Conservation (phyloP, 2,329 filamentous ascomycete genomes). For the Thelonectria olida region DNA sequence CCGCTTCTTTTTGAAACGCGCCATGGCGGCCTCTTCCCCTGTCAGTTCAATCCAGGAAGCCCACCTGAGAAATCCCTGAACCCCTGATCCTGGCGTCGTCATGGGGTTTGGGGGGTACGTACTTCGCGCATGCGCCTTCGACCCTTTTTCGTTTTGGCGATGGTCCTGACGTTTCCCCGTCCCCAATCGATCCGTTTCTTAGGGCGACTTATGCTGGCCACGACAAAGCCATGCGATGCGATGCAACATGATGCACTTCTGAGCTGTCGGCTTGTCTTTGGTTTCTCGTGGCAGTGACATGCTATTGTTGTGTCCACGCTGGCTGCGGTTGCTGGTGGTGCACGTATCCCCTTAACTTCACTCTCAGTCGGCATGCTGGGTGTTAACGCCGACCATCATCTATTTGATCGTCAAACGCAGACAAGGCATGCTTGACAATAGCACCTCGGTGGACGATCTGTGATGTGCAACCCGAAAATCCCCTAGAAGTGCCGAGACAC, state of each 20-base stretch:
- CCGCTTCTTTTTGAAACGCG: constrained; percentile 20
- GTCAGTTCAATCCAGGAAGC: neutral
- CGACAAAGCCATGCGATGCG: neutral
- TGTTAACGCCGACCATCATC: no score
- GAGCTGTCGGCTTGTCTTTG: neutral
- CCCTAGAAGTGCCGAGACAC: neutral
- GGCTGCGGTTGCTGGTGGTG: neutral
- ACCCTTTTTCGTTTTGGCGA: no score
- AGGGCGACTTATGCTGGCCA: neutral
- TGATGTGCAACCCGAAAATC: no score
- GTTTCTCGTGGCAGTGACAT: neutral
- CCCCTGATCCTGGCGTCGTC: neutral
- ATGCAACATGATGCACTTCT: neutral
- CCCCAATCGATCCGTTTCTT: no score
- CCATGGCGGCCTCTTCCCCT: constrained; percentile 20
- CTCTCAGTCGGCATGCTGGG: no score
- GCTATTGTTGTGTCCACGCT: neutral
- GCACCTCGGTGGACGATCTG: neutral
- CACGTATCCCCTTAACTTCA: neutral
- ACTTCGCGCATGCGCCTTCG: no score
- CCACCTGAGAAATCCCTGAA: constrained; percentile 9
- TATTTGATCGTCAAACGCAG: no score
- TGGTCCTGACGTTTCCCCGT: no score
- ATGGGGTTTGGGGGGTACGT: constrained; percentile 3
- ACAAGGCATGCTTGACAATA: neutral